These are phyloP conservation scores for Candida glucosophila DNA, from an alignment of 1,139 yeast genomes.

Conservation along the genomic window DNA sequence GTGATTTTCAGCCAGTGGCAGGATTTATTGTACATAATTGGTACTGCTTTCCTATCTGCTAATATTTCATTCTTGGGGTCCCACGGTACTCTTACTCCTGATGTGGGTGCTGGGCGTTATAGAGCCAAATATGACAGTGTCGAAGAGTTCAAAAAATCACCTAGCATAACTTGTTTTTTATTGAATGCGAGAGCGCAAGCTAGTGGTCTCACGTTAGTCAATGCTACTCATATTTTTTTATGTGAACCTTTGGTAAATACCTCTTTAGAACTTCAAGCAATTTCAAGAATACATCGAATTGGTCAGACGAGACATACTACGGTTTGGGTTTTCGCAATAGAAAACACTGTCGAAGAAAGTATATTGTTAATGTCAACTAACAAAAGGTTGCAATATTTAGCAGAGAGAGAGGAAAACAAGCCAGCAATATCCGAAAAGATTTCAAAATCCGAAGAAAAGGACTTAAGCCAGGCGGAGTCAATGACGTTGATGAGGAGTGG, in stretches of 20 bases:
- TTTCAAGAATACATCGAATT: slow-evolving; percentile 83
- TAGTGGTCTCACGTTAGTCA: slow-evolving; percentile 80
- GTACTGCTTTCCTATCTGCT: slow-evolving; percentile 57
- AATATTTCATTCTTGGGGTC: slow-evolving; percentile 44
- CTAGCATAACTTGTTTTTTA: slow-evolving; percentile 68
- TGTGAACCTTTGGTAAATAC: slow-evolving; percentile 91
- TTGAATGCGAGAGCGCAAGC: slow-evolving; percentile 82
- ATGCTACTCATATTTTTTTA: slow-evolving; percentile 83
- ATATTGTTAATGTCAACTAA: slow-evolving; percentile 54
- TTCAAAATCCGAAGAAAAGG: slow-evolving; percentile 12
- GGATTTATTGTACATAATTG: slow-evolving; percentile 58
- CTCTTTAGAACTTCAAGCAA: slow-evolving; percentile 82
- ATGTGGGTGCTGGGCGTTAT: slow-evolving; percentile 21
- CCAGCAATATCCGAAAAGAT: slow-evolving; percentile 1
- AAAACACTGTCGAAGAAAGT: slow-evolving; percentile 83
- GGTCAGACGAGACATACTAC: slow-evolving; percentile 77
- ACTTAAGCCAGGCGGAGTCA: slow-evolving; percentile 26
- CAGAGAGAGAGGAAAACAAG: too few species aligned
- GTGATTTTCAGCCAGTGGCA: slow-evolving; percentile 86
- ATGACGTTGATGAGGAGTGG: slow-evolving; percentile 28
- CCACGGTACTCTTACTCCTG: slow-evolving; percentile 28
- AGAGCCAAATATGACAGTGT: slow-evolving; percentile 35
- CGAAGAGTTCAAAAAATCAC: slow-evolving; percentile 55
- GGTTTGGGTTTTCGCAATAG: slow-evolving; percentile 86
- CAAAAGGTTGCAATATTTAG: slow-evolving; percentile 34